Evolutionary conservation across 2,329 filamentous ascomycete species (phyloP).

Genomic region (Aureobasidium lini): DNA sequence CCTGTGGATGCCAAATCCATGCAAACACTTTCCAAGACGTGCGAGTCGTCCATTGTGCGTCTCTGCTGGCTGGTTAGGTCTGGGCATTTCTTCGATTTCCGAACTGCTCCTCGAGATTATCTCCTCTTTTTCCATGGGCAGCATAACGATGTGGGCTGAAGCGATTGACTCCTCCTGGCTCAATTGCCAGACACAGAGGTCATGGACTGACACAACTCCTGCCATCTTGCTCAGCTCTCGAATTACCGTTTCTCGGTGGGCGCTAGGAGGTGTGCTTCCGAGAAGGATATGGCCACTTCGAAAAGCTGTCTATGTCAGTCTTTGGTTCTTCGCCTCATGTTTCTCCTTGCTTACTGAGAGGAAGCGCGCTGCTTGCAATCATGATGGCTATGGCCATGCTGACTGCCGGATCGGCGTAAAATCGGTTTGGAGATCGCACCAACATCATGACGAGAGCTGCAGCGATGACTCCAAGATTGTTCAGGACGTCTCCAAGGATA

Average conservation of each 20-base stretch:
- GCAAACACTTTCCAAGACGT: neutral
- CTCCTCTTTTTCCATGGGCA: constrained; percentile 19
- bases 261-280: constrained; percentile 55
- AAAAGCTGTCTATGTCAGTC: constrained; percentile 33
- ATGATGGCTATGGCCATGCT: constrained; percentile 65
- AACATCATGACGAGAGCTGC: constrained; percentile 64
- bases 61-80: neutral
- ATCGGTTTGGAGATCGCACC: constrained; percentile 48
- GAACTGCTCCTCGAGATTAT: neutral
- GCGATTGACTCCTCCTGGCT: constrained; percentile 64
- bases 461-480: constrained; percentile 68
- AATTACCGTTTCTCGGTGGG: constrained; percentile 56
- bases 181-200: constrained; percentile 67
- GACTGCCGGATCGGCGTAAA: constrained; percentile 65
- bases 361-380: constrained; percentile 39
- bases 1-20: constrained; percentile 7
- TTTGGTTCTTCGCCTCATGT: constrained; percentile 36
- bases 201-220: constrained; percentile 60
- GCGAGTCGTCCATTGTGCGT: constrained; percentile 5
- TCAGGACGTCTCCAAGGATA: constrained; percentile 64
- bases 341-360: neutral
- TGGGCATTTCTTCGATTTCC: neutral
- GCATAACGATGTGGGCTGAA: constrained; percentile 60
- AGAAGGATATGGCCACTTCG: constrained; percentile 59
- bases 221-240: constrained; percentile 63